phyloP scores from a whole-genome alignment of 1,284 basidiomycete genomes.

The Rugosomyces carneus region DNA sequence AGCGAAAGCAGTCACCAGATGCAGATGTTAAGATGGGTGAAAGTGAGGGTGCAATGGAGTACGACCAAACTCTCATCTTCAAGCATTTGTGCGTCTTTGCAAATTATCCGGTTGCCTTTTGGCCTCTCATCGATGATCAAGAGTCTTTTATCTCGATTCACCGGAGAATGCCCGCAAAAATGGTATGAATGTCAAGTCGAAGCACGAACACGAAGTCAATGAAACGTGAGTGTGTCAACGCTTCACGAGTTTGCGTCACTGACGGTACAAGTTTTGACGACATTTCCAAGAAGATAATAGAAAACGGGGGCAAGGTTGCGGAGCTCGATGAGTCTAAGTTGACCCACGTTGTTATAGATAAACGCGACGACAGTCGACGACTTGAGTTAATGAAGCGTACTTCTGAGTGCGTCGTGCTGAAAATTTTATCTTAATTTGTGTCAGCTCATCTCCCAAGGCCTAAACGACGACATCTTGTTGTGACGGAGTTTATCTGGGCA shows the following conservation, averaged over 20 bases:
- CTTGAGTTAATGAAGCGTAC: constrained; percentile 65
- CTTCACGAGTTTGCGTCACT: not conserved
- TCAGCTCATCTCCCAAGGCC: constrained; percentile 37
- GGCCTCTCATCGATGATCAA: constrained; percentile 23
- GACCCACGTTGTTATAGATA: constrained; percentile 82
- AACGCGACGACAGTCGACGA: constrained; percentile 67
- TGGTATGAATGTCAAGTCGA: constrained; percentile 52
- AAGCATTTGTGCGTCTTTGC: constrained; percentile 59
- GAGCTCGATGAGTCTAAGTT: constrained; percentile 69
- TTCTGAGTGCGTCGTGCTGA: constrained; percentile 45
- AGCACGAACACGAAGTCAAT: constrained; percentile 44
- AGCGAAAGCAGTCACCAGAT: not conserved
- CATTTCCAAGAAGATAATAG: constrained; percentile 45
- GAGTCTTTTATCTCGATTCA: constrained; percentile 85
- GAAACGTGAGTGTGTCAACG: constrained; percentile 37
- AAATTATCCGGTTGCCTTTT: not conserved
- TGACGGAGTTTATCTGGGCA: constrained; percentile 70
- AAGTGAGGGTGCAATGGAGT: constrained; percentile 56
- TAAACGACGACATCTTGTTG: constrained; percentile 71
- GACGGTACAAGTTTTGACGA: constrained; percentile 45
- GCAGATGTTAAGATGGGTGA: constrained; percentile 61
- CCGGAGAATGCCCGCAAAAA: constrained; percentile 63
- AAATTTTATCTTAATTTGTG: not conserved
- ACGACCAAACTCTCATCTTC: constrained; percentile 74
- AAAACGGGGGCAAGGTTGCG: constrained; percentile 68